Evolutionary conservation across 352 stramenopile genomes (phyloP), one percentile per base, ranked within the genome.

Genomic region (Elongisporangium prolatum): DNA sequence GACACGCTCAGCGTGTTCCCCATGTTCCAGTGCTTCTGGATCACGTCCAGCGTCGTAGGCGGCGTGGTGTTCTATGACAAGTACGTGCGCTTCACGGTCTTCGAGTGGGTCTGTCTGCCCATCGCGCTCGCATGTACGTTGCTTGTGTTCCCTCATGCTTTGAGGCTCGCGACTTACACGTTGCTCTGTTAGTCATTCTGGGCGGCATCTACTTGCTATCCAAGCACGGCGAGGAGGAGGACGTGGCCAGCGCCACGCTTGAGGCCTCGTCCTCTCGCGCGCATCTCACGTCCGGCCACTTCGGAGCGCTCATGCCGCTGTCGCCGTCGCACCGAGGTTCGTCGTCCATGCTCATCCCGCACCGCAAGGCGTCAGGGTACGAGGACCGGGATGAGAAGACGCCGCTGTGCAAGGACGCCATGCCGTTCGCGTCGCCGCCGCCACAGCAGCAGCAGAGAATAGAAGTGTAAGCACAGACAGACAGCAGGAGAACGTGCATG

Each of bases 21-120:
- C 1, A 91, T 94, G 79, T 94, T 94, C 56, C 84, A 94, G 71
- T 94, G 84, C 68, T 92, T 94, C 53, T 94, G 84, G 82, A 94
- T 94, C 60, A 59, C 91, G 83, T 94, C 82, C 13, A 93, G 85
- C 65, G 81, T 92, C 47, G 76, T 94, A 55, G 82, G 85, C 9
- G 85, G 85, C 16, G 81, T 94, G 17, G 81, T 94, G 17, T 94
- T 91, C 56, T 94, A 94, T 65, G 71, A 89, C 59, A 94, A 94
- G 75, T 94, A 91, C 72, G 72, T 57, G 53, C 73, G 63, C 11
- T 94, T 94, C 61, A 84, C 76, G 1, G 52, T 84, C 9, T 93
- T 92, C 50, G 79, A 93, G 65, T 91, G 85, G 83, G 72, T 93
- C 44, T 88, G 82, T 25, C 63, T 94, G n/a, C 85, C 85, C 1